Base-by-base conservation (phyloP, 768 basidiomycete genomes). In the Agrocybe praecox region DNA sequence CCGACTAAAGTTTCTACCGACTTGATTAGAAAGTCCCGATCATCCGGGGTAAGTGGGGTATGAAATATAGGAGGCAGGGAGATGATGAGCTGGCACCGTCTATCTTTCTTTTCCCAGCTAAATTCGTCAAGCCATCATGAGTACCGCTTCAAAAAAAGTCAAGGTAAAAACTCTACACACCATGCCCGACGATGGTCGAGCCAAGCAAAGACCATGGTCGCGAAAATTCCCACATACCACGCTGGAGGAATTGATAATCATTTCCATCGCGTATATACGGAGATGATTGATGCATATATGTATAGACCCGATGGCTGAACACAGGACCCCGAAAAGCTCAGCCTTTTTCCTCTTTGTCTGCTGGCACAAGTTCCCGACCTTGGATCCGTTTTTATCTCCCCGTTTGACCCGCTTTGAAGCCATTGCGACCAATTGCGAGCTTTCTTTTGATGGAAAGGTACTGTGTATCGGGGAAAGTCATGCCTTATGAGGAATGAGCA, bases 71-170 rank as follows among this genome's bases (percentile, higher is more conserved):
- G 44, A 7, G 74, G 69, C 14, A 63, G 49, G 11, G 59, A 42
- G 12, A 59, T 49, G 52, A 77, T 75, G 23, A 67, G 65, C 34
- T 62, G 47, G 23, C 63, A 60, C n/a, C 75, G 74, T 55, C 76
- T 72, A 18, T 70, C 60, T 59, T 76, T 74, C 61, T 79, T 79
- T 17, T 54, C 29, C 24, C 56, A 46, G 59, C 77, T 76, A 34
- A 11, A 36, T 14, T 15, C 26, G 50, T 23, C 4, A 19, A 34
- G 21, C 23, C 24, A 42, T 36, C 14, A n/a, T 42, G 15, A 36
- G 26, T 21, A 21, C 46, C 22, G 34, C 46, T 46, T 33, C 24
- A 48, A 32, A 18, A 46, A 34, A 23, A 46, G 51, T n/a, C n/a
- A n/a, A n/a, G n/a, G n/a, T n/a, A n/a, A 57, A 17, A 51, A 40